Evolutionary conservation across 1,139 yeast species (phyloP).

Genomic region (Groenewaldozyma auringiensis): DNA sequence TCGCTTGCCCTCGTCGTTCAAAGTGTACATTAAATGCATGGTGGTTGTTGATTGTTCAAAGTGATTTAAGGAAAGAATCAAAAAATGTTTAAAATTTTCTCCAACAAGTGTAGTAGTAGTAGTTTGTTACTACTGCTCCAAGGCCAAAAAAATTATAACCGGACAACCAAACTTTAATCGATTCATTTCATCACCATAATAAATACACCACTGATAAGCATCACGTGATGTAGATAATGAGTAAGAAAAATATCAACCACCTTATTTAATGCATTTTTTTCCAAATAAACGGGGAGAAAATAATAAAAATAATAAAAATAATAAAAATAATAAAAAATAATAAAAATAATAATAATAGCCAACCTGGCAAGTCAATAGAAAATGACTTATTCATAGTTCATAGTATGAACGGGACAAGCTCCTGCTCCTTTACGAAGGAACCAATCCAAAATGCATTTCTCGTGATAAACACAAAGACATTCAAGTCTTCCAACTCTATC

Average conservation of each 20-base stretch:
- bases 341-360: too few species aligned
- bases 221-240: too few species aligned
- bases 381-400: slow-evolving; percentile 43
- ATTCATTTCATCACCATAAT: too few species aligned
- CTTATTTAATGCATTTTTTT: too few species aligned
- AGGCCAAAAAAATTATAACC: slow-evolving; percentile 1
- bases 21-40: slow-evolving; percentile 99
- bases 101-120: not conserved
- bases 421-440: slow-evolving; percentile 77
- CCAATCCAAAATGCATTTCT: slow-evolving; percentile 85
- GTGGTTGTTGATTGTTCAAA: slow-evolving; percentile 14
- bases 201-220: too few species aligned
- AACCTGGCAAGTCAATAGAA: too few species aligned
- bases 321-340: too few species aligned
- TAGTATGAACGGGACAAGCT: slow-evolving; percentile 75
- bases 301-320: too few species aligned
- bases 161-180: too few species aligned
- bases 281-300: too few species aligned
- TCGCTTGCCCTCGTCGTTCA: slow-evolving; percentile 92
- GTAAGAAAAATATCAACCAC: too few species aligned
- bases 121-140: not conserved
- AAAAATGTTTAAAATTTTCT: not conserved
- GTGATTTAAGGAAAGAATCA: not conserved
- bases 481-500: slow-evolving; percentile 88
- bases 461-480: slow-evolving; percentile 91